These are phyloP conservation scores for Tephrocybe sp. DNA, from an alignment of 768 basidiomycete species.

Conservation along the genomic window DNA sequence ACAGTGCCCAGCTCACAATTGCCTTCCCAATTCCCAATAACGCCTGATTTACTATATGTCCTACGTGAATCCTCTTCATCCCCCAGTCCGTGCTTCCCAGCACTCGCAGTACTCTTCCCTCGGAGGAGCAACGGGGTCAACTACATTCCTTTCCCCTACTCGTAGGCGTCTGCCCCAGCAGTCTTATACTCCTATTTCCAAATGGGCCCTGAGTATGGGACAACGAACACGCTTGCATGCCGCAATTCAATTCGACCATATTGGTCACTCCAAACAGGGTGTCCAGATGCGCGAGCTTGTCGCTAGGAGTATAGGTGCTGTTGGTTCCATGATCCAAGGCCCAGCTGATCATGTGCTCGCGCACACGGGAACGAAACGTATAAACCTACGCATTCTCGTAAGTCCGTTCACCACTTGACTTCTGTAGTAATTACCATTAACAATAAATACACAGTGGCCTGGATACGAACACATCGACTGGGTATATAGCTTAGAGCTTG, in stretches of 20 bases:
- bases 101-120: constrained; percentile 28
- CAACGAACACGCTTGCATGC: constrained; percentile 22
- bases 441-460: constrained; percentile 38
- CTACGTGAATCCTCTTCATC: constrained; percentile 44
- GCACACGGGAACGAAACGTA: constrained; percentile 30
- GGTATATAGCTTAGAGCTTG: constrained; percentile 37
- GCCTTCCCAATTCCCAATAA: neutral
- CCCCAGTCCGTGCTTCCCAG: constrained; percentile 30
- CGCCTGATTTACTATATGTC: constrained; percentile 28
- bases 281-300: constrained; percentile 47
- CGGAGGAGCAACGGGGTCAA: constrained; percentile 17
- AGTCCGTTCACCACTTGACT: neutral
- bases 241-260: constrained; percentile 40
- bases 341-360: constrained; percentile 40
- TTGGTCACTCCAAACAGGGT: constrained; percentile 42
- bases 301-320: constrained; percentile 32
- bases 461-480: constrained; percentile 45
- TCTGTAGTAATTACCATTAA: neutral
- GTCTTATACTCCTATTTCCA: constrained; percentile 22
- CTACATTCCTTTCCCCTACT: constrained; percentile 28
- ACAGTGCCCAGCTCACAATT: neutral
- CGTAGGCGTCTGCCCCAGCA: constrained; percentile 37
- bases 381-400: constrained; percentile 42
- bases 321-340: constrained; percentile 38
- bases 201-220: constrained; percentile 22